Evolutionary conservation across 331 rosid species (phyloP).

Genomic region (Quercus lobata): DNA sequence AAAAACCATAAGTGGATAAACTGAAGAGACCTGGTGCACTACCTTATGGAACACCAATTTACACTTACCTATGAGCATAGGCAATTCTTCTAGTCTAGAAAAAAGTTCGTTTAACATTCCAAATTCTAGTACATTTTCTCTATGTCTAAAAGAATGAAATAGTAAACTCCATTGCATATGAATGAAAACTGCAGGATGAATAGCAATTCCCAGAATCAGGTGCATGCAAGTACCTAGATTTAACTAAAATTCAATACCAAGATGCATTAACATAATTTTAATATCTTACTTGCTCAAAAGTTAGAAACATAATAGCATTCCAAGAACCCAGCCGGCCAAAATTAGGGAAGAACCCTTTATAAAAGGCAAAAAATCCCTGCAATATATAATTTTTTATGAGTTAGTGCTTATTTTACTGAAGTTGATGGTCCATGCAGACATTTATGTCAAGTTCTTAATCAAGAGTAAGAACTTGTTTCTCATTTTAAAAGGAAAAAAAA

Average conservation of each 20-base stretch:
- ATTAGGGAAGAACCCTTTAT: slow-evolving; percentile 91
- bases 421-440: not conserved
- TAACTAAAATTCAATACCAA: not conserved
- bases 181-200: not conserved
- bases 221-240: not conserved
- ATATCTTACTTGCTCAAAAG: slow-evolving; percentile 81
- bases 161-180: not conserved
- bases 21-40: not conserved
- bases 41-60: no score
- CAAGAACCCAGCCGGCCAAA: slow-evolving; percentile 83
- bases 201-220: not conserved
- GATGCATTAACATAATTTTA: slow-evolving; percentile 9
- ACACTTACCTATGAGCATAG: not conserved
- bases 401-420: not conserved
- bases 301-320: slow-evolving; percentile 87
- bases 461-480: not conserved
- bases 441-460: not conserved
- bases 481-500: no score
- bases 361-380: slow-evolving; percentile 94
- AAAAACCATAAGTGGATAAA: not conserved
- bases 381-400: slow-evolving; percentile 18
- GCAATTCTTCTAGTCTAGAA: not conserved
- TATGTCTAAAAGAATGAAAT: not conserved
- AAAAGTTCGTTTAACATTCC: not conserved
- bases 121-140: not conserved